These are phyloP conservation scores for Rhynchospora tenuis DNA, from an alignment of 176 grass and related monocot species.

Conservation along the genomic window DNA sequence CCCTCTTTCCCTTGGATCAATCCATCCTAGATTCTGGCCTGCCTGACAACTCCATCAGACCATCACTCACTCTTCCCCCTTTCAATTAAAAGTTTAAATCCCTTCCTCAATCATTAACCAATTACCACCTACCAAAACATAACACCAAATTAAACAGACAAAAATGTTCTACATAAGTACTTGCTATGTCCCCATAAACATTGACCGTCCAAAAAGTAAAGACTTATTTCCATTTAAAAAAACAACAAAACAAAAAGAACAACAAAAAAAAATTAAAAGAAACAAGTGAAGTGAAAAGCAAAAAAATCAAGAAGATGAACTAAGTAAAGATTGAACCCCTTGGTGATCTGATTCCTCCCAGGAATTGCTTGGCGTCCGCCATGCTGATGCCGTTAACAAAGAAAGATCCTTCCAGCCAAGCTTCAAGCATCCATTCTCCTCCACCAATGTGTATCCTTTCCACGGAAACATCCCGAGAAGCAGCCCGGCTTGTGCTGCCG, in stretches of 20 bases:
- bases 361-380: conserved; percentile 11
- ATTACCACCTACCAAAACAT: not conserved
- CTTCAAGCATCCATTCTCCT: conserved; percentile 65
- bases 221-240: not conserved
- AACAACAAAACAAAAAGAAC: not conserved
- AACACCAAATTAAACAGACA: not conserved
- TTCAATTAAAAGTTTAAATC: not conserved
- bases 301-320: not conserved
- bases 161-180: not conserved
- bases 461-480: conserved; percentile 81
- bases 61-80: not conserved
- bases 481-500: conserved; percentile 68
- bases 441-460: conserved; percentile 87
- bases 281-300: not conserved
- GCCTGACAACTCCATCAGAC: not conserved
- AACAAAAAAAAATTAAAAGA: not conserved
- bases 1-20: not conserved
- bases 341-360: not conserved
- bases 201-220: not conserved
- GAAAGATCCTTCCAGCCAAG: conserved; percentile 95
- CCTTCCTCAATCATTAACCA: not conserved
- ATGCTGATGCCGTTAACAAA: conserved; percentile 74
- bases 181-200: not conserved
- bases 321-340: not conserved
- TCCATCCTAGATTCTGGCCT: not conserved